Conservation (phyloP, 164 flowering plant species). For the Litsea cubeba region DNA sequence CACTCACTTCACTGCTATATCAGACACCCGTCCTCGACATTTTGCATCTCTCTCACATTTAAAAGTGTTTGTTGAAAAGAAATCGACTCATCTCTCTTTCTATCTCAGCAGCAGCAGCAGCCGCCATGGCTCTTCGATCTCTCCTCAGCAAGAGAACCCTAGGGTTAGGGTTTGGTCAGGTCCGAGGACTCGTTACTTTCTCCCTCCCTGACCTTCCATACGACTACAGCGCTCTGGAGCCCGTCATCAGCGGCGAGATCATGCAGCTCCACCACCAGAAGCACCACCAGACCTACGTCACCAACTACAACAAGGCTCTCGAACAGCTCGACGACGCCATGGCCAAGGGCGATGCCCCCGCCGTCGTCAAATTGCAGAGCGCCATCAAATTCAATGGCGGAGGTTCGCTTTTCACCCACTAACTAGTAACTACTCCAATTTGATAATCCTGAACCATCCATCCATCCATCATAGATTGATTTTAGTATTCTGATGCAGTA, state of each 20-base stretch:
- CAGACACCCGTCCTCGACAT: background rate
- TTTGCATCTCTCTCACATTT: background rate
- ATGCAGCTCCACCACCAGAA: conserved; percentile 95
- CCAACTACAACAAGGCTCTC: conserved; percentile 87
- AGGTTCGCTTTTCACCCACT: conserved; percentile 37
- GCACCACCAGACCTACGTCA: conserved; percentile 88
- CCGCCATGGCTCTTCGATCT: conserved; percentile 32
- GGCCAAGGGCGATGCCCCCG: conserved; percentile 52
- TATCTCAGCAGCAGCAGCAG: background rate
- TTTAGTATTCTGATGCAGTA: no score
- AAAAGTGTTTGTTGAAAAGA: no score
- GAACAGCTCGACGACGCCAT: conserved; percentile 72
- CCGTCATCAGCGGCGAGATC: conserved; percentile 85
- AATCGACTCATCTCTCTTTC: background rate
- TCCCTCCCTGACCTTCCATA: conserved; percentile 85
- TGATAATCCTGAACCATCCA: background rate
- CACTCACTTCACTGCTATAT: no score
- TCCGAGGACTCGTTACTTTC: conserved; percentile 56
- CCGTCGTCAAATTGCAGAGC: conserved; percentile 70
- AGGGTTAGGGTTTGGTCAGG: conserved; percentile 21
- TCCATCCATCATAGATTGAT: background rate
- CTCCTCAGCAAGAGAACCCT: conserved; percentile 11
- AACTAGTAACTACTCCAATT: background rate
- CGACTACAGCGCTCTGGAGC: conserved; percentile 91
- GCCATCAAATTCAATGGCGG: conserved; percentile 99